Percentiles rank a stretch among this genome's conserved stretches.
phyloP scores from a whole-genome alignment of 2,329 filamentous ascomycete genomes.

The Sporothrix globosa region DNA sequence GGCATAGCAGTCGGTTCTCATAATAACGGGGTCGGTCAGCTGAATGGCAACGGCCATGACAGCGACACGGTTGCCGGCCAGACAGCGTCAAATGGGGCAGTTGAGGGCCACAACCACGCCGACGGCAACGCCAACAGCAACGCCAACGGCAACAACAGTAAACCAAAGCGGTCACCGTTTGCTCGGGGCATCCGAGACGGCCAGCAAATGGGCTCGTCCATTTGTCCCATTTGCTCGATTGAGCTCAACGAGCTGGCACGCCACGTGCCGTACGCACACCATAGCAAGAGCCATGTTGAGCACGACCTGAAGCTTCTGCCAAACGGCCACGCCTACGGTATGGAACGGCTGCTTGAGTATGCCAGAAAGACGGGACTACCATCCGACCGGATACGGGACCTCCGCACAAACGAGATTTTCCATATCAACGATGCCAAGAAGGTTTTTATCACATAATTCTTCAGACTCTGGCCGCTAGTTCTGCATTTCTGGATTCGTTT shows the following conservation, averaged over 20 bases:
- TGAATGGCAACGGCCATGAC: background rate
- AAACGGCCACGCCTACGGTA: slow-evolving; percentile 83
- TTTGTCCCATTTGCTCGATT: slow-evolving; percentile 94
- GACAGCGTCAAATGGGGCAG: background rate
- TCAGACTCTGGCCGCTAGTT: background rate
- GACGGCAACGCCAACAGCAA: slow-evolving; percentile 24
- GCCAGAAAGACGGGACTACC: slow-evolving; percentile 77
- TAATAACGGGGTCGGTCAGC: background rate
- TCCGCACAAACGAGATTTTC: slow-evolving; percentile 73
- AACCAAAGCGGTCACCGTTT: slow-evolving; percentile 25
- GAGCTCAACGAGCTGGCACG: slow-evolving; percentile 91
- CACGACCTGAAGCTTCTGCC: slow-evolving; percentile 83
- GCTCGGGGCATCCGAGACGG: slow-evolving; percentile 32
- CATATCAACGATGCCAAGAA: slow-evolving; percentile 69
- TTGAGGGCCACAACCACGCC: slow-evolving; percentile 32
- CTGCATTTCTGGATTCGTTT: background rate
- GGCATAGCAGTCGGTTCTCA: background rate
- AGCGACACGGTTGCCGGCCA: background rate
- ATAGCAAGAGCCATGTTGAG: slow-evolving; percentile 91
- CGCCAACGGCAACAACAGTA: background rate
- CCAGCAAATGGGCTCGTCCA: slow-evolving; percentile 40
- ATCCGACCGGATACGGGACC: slow-evolving; percentile 71
- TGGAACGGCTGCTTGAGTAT: slow-evolving; percentile 71
- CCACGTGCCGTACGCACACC: slow-evolving; percentile 90
- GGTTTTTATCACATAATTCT: slow-evolving; percentile 78